These are phyloP conservation scores for Sechiopsis laciniata DNA, from an alignment of 306 rosid species.

Conservation along the genomic window DNA sequence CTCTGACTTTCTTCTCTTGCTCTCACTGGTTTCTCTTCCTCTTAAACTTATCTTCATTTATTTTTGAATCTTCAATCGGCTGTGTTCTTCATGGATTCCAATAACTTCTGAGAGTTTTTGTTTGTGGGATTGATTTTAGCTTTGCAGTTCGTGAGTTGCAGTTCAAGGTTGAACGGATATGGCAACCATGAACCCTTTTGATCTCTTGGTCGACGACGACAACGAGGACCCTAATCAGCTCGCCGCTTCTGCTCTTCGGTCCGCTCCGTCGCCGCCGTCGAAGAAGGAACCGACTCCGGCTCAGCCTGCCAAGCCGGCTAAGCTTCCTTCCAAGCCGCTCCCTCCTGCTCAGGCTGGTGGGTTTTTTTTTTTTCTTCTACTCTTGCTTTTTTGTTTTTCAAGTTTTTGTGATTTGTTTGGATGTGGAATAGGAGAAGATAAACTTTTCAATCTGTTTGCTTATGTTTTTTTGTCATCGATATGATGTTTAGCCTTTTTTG, in stretches of 20 bases:
- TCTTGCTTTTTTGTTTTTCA: neutral
- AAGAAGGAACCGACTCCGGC: conserved; percentile 38
- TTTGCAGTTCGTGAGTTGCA: too few species aligned
- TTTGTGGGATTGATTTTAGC: too few species aligned
- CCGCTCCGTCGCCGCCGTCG: conserved; percentile 24
- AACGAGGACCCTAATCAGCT: conserved; percentile 49
- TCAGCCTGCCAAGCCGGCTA: neutral
- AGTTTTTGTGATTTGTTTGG: neutral
- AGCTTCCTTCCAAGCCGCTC: too few species aligned
- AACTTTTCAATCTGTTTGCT: neutral
- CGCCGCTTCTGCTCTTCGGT: conserved; percentile 18
- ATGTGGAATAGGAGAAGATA: neutral
- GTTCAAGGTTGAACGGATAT: conserved; percentile 24
- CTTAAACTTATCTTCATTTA: too few species aligned
- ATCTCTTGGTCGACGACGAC: conserved; percentile 54
- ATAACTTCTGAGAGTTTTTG: too few species aligned
- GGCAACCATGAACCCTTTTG: conserved; percentile 59
- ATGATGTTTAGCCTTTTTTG: neutral
- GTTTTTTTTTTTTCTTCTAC: neutral
- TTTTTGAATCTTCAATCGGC: too few species aligned
- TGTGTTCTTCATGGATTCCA: too few species aligned
- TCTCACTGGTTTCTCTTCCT: too few species aligned
- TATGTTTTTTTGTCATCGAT: neutral
- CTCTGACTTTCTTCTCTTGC: neutral
- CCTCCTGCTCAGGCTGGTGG: conserved; percentile 30